Conservation (phyloP, 192 early-diverging fungal genomes). For the Phlyctochytrium arcticum region DNA sequence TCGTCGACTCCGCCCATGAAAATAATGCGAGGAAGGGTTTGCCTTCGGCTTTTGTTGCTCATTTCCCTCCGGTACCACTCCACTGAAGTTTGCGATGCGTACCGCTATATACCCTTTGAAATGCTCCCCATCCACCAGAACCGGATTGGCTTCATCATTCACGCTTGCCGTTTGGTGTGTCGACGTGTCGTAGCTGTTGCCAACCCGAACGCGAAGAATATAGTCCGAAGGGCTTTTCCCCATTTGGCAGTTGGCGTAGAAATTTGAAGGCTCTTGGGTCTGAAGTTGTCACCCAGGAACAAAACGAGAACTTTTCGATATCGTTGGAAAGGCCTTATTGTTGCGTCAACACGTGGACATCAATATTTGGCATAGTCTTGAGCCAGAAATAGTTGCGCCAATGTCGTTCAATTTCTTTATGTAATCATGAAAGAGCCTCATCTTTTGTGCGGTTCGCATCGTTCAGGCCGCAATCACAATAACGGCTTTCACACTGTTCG, state of each 20-base stretch:
- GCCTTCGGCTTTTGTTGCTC: background rate
- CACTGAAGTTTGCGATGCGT: slow-evolving; percentile 32
- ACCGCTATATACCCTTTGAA: slow-evolving; percentile 37
- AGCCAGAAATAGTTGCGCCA: no score
- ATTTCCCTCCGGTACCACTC: slow-evolving; percentile 15
- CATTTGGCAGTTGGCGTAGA: slow-evolving; percentile 1
- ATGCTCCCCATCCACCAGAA: slow-evolving; percentile 27
- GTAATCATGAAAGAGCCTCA: no score
- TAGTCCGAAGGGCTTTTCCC: slow-evolving; percentile 19
- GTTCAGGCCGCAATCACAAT: no score
- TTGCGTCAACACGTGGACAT: no score
- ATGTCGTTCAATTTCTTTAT: no score
- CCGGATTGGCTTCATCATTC: slow-evolving; percentile 40
- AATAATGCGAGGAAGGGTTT: slow-evolving; percentile 34
- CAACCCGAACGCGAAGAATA: slow-evolving; percentile 28
- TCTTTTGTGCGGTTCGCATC: no score
- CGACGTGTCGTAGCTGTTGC: slow-evolving; percentile 22
- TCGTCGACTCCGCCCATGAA: slow-evolving; percentile 35
- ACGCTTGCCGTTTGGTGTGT: slow-evolving; percentile 21
- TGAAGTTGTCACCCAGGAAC: no score
- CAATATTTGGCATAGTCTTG: no score
- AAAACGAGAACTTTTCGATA: no score
- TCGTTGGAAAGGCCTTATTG: no score
- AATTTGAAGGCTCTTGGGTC: no score
- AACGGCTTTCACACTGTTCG: no score